A percentile compares a stretch with the other conserved stretches of the same genome.
Conservation (phyloP, 305 asterid genomes). For the Solanum hybrid region DNA sequence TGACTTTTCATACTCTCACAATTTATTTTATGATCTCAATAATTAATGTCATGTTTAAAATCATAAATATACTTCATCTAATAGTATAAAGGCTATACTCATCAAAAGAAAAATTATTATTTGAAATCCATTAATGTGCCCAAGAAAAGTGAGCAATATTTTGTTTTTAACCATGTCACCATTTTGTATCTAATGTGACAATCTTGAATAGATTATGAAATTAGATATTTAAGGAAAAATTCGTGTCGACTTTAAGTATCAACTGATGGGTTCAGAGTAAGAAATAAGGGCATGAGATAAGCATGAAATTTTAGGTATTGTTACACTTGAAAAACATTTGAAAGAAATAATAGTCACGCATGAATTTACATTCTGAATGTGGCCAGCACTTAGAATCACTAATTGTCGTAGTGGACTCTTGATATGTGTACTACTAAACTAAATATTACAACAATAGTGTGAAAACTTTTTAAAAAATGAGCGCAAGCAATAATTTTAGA, state of each 20-base stretch:
- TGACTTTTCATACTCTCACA: not conserved
- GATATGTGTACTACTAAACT: not conserved
- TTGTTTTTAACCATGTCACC: not conserved
- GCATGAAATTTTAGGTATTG: not conserved
- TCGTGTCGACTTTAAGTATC: rapidly evolving
- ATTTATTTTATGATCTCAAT: no score
- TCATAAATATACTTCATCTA: not conserved
- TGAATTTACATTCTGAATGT: no score
- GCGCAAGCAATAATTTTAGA: not conserved
- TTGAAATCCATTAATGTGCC: not conserved
- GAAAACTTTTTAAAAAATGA: not conserved
- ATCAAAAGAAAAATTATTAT: not conserved
- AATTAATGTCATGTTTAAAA: not conserved
- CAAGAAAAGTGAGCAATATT: not conserved
- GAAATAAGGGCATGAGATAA: not conserved
- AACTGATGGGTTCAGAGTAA: no score
- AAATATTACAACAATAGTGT: not conserved
- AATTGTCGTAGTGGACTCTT: not conserved
- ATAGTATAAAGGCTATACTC: not conserved
- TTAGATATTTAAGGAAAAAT: no score
- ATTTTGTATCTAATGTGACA: not conserved
- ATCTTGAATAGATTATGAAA: no score
- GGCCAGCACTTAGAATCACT: not conserved
- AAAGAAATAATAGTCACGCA: no score
- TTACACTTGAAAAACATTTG: no score